phyloP scores from a whole-genome alignment of 1,284 basidiomycete genomes.

The Heterobasidion irregulare region DNA sequence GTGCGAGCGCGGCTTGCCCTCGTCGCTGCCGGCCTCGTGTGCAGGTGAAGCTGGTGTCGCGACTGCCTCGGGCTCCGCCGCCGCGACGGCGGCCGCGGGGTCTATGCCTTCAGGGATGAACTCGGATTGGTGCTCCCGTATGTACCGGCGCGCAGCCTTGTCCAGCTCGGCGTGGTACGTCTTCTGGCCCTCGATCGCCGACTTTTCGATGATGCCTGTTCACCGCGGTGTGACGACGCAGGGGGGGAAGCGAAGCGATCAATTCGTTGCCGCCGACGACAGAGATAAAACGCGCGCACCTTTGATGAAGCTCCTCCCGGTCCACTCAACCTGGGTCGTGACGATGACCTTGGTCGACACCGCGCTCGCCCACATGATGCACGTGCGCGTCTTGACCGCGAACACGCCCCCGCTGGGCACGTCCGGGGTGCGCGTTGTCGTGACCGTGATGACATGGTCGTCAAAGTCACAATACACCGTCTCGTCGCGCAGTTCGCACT shows the following conservation, averaged over 20 bases:
- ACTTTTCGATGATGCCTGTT: slow-evolving; percentile 87
- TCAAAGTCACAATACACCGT: slow-evolving; percentile 79
- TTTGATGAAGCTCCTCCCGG: slow-evolving; percentile 92
- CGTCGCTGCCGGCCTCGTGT: slow-evolving; percentile 16
- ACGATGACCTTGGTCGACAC: slow-evolving; percentile 77
- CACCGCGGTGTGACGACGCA: background rate
- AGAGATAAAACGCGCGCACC: slow-evolving; percentile 38
- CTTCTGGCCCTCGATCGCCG: slow-evolving; percentile 92
- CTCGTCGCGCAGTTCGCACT: slow-evolving; percentile 90
- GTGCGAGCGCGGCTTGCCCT: slow-evolving; percentile 39
- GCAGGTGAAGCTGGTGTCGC: slow-evolving; percentile 4
- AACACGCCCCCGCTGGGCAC: slow-evolving; percentile 93
- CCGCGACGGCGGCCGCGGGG: slow-evolving; percentile 31
- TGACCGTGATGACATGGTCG: slow-evolving; percentile 75
- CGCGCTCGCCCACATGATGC: slow-evolving; percentile 87
- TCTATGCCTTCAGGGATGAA: slow-evolving; percentile 82
- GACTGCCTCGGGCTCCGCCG: slow-evolving; percentile 12
- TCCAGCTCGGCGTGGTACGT: slow-evolving; percentile 83
- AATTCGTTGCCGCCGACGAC: background rate
- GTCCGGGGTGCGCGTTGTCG: slow-evolving; percentile 90
- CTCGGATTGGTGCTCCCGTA: slow-evolving; percentile 81
- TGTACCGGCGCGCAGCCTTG: slow-evolving; percentile 79
- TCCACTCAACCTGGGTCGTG: slow-evolving; percentile 94
- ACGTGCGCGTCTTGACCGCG: slow-evolving; percentile 88
- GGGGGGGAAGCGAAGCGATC: background rate